phyloP scores from a whole-genome alignment of 2,329 filamentous ascomycete species.

The Stagonosporopsis rhizophila region DNA sequence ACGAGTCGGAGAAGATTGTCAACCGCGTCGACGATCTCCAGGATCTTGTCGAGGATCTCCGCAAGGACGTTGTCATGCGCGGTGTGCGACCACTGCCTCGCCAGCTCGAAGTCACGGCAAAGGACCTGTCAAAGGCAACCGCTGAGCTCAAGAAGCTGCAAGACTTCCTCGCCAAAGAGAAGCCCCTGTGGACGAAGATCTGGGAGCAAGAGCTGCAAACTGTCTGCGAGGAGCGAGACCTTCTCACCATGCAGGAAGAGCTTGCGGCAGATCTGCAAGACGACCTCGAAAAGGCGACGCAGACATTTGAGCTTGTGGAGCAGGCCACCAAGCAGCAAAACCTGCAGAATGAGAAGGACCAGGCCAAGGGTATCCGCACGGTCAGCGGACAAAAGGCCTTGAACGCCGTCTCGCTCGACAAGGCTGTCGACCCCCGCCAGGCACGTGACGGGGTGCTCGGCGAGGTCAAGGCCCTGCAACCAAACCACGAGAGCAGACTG shows the following conservation, averaged over 20 bases:
- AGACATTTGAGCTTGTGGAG: conserved; percentile 94
- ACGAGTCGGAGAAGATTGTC: conserved; percentile 89
- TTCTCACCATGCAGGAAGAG: conserved; percentile 96
- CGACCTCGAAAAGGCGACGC: conserved; percentile 90
- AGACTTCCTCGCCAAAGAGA: conserved; percentile 88
- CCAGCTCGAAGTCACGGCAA: conserved; percentile 86
- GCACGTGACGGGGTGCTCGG: conserved; percentile 92
- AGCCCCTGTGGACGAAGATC: conserved; percentile 97
- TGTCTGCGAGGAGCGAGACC: conserved; percentile 93
- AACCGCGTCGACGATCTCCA: conserved; percentile 95
- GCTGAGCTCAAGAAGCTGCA: conserved; percentile 94
- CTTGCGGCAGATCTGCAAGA: conserved; percentile 90
- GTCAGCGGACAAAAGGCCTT: conserved; percentile 55
- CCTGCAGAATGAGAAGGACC: conserved; percentile 72
- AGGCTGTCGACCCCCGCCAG: conserved; percentile 71
- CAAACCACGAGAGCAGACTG: conserved; percentile 90
- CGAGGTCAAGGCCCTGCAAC: conserved; percentile 90
- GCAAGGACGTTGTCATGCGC: conserved; percentile 93
- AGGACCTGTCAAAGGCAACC: conserved; percentile 81
- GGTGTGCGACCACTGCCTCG: conserved; percentile 90
- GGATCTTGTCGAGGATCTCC: conserved; percentile 92
- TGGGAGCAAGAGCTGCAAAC: conserved; percentile 98
- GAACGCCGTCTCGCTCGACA: conserved; percentile 51
- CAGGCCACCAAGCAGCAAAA: conserved; percentile 97
- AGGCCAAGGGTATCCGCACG: conserved; percentile 53